Base-by-base conservation (phyloP, 2,329 filamentous ascomycete genomes). In the Beauveria varroae region DNA sequence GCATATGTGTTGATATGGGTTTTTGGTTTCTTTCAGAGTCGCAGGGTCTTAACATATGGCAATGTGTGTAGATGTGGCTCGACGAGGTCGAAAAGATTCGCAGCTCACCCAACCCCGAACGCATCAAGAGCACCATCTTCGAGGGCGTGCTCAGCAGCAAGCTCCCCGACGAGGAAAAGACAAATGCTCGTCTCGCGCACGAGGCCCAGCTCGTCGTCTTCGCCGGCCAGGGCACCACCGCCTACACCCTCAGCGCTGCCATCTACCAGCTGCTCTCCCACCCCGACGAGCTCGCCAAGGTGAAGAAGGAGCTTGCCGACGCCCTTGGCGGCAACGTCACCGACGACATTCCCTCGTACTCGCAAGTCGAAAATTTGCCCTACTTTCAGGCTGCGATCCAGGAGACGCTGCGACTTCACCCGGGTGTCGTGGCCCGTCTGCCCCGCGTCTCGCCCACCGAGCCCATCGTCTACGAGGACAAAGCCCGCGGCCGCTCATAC, bases 391-490 rank as follows among this genome's bases (percentile, higher is more conserved):
- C 61, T 2, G 57, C 50, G 0, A 53, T 63, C 49, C 47, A 63
- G n/a, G 61, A 63, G 57, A 47, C 56, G 3, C 50, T 63, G n/a
- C 56, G 61, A 5, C 57, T 63, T 24, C 63, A 62, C 6, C 69
- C 63, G 63, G 72, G 61, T 63, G 74, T 62, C 63, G 70, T 60
- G 52, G 72, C 52, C 50, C 71, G 55, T 40, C 65, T 66, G 52
- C 71, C 53, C 60, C 71, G 57, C 49, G 70, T 20, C 52, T 74
- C 50, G 47, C 73, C 61, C 56, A 64, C 58, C 10, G 72, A 62
- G 68, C 76, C 65, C 34, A 67, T 53, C 58, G 74, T 43, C 18
- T 71, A 65, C 68, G 61, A 70, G 14, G 68, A 70, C 10, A 69
- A 73, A n/a, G 70, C 69, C 5, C 26, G 28, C 41, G 43, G 55